Evolutionary conservation across 2,329 filamentous ascomycete species (phyloP).

Genomic region (Harringtonia aguacate): DNA sequence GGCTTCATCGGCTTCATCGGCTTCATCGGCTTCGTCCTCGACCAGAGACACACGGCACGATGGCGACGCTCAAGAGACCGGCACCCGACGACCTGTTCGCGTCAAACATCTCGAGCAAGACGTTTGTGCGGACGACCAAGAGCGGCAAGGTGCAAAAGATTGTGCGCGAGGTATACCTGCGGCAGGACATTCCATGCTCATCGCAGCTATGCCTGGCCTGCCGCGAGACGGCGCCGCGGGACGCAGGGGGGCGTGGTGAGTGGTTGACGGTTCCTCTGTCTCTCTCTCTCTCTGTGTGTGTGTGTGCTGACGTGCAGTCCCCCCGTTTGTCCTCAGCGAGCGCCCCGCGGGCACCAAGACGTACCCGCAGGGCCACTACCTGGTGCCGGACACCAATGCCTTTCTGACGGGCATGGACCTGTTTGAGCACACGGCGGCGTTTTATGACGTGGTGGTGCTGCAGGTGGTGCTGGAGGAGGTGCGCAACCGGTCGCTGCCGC

Average conservation of each 20-base stretch:
- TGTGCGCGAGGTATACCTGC: slow-evolving; percentile 88
- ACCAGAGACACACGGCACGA: slow-evolving; percentile 20
- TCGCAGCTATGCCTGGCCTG: slow-evolving; percentile 78
- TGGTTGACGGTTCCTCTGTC: not conserved
- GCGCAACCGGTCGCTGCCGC: slow-evolving; percentile 81
- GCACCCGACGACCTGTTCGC: slow-evolving; percentile 41
- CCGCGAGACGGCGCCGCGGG: slow-evolving; percentile 60
- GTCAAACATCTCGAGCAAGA: slow-evolving; percentile 83
- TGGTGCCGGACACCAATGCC: slow-evolving; percentile 93
- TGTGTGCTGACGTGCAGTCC: slow-evolving; percentile 36
- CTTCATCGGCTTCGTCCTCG: too few relatives aligned
- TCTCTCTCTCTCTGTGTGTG: not conserved
- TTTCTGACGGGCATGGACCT: slow-evolving; percentile 93
- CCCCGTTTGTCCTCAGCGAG: slow-evolving; percentile 80
- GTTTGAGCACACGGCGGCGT: slow-evolving; percentile 83
- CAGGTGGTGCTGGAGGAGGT: slow-evolving; percentile 96
- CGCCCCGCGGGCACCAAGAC: slow-evolving; percentile 73
- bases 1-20: too few relatives aligned
- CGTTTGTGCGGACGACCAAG: slow-evolving; percentile 89
- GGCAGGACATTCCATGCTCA: slow-evolving; percentile 95
- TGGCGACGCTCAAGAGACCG: slow-evolving; percentile 57
- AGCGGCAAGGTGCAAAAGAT: slow-evolving; percentile 98
- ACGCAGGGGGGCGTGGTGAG: slow-evolving; percentile 68
- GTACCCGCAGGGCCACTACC: slow-evolving; percentile 82
- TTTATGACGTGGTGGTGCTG: slow-evolving; percentile 93